Evolutionary conservation across 768 basidiomycete genomes (phyloP), one percentile per base, ranked within the genome.

Genomic region (Harrya chromipes): DNA sequence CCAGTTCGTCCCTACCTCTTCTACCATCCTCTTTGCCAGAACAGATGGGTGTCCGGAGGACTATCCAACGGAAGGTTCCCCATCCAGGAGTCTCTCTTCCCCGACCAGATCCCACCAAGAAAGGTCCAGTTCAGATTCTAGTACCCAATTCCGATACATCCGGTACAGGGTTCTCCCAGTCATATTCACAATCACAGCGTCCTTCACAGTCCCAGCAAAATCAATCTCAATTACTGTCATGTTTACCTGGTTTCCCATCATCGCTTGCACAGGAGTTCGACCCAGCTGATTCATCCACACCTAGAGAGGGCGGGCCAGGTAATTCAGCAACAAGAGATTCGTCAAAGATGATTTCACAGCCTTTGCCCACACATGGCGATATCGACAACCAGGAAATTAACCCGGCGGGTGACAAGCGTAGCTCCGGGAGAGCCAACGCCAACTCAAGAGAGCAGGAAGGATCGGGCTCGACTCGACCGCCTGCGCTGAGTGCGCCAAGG

Each of bases 101-200:
- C 20, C 58, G 58, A 41, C 61, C 70, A 33, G 60, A 62, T 50
- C 43, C 43, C 52, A 53, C 57, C 37, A 62, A 62, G 31, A 55
- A 64, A 45, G 75, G 71, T 20, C 67, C 73, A 6, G 70, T 62
- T 26, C 71, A 68, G 16, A 70, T 83, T n/a, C 61, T 83, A 20
- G 81, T 73, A 8, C 80, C 81, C 4, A 77, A 81, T 57, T 81
- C 81, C 10, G 81, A 84, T 54, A 72, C 74, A 1, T 82, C 79
- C 1, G 68, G 60, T 29, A 62, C 65, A 10, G 65, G 65, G 27
- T 72, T 70, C 3, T 72, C 72, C 45, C 64, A 59, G 17, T 31
- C 57, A 56, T 60, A 64, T 29, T 61, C 64, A 12, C 70, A 71
- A 35, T 57, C 60, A 4, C 66, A 61, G 26, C 38, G 23, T 19